Percentiles rank a stretch among this genome's conserved stretches.
Conservation (phyloP, 164 flowering plant species). For the Dillenia turbinata region DNA sequence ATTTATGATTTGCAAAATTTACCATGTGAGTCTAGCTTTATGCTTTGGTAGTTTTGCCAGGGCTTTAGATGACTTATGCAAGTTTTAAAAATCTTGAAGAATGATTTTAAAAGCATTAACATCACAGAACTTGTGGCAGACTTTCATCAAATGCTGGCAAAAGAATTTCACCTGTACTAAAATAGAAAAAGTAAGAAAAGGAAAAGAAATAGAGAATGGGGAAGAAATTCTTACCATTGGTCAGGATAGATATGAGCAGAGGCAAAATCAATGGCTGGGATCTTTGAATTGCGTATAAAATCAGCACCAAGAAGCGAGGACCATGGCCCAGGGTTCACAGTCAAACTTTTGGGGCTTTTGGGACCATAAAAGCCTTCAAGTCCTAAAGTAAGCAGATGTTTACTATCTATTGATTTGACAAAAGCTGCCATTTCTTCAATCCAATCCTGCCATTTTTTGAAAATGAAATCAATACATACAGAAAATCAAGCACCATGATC, state of each 20-base stretch:
- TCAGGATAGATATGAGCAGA: slow-evolving; percentile 91
- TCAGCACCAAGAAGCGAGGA: slow-evolving; percentile 71
- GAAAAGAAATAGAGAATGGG: too few relatives aligned
- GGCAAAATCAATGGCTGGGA: slow-evolving; percentile 67
- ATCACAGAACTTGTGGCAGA: too few relatives aligned
- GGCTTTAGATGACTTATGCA: too few relatives aligned
- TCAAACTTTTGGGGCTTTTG: slow-evolving; percentile 47
- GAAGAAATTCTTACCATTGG: slow-evolving; percentile 54
- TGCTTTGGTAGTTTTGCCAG: too few relatives aligned
- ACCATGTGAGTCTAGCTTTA: too few relatives aligned
- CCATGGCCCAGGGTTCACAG: slow-evolving; percentile 74
- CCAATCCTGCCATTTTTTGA: slow-evolving; percentile 70
- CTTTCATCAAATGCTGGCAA: too few relatives aligned
- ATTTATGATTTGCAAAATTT: too few relatives aligned
- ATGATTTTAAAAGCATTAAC: too few relatives aligned
- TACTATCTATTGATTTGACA: slow-evolving; percentile 79
- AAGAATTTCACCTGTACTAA: too few relatives aligned
- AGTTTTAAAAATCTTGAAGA: too few relatives aligned
- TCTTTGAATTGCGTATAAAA: slow-evolving; percentile 64
- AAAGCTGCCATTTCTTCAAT: slow-evolving; percentile 79
- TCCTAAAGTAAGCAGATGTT: slow-evolving; percentile 76
- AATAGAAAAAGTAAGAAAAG: too few relatives aligned
- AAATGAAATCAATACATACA: slow-evolving; percentile 12
- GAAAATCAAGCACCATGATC: background rate
- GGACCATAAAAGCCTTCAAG: slow-evolving; percentile 93